Conservation (phyloP, 2,329 filamentous ascomycete genomes). For the Blumeria graminis region DNA sequence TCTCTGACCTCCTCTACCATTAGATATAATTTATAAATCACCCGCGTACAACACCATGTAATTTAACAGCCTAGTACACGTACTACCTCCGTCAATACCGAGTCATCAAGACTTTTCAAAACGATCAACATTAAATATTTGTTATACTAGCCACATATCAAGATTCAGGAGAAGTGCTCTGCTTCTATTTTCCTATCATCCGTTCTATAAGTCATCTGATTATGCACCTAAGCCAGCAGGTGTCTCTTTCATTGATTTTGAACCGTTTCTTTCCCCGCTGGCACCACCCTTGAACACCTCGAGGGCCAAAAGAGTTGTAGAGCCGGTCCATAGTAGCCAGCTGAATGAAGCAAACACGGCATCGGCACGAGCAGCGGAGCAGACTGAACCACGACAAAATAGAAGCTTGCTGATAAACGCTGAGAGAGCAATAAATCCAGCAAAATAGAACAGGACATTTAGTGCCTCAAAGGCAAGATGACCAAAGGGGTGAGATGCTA, state of each 20-base stretch:
- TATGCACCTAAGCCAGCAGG: slow-evolving; percentile 5
- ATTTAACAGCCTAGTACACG: too few species aligned
- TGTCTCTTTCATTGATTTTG: slow-evolving; percentile 12
- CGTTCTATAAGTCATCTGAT: too few species aligned
- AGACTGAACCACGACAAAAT: slow-evolving; percentile 33
- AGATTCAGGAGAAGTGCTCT: too few species aligned
- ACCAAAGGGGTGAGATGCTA: slow-evolving; percentile 24
- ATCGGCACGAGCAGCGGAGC: slow-evolving; percentile 27
- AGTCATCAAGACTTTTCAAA: too few species aligned
- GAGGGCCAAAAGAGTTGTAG: slow-evolving; percentile 22
- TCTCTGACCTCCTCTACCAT: too few species aligned
- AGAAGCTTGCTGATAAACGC: slow-evolving; percentile 29
- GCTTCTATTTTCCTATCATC: too few species aligned
- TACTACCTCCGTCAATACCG: too few species aligned
- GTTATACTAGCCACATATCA: too few species aligned
- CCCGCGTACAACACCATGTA: too few species aligned
- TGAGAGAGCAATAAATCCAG: slow-evolving; percentile 32
- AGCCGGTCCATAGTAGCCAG: slow-evolving; percentile 28
- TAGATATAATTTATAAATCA: too few species aligned
- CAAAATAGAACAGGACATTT: slow-evolving; percentile 33
- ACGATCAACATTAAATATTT: too few species aligned
- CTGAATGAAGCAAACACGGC: slow-evolving; percentile 28
- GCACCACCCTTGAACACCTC: slow-evolving; percentile 23
- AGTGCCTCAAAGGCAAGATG: slow-evolving; percentile 24
- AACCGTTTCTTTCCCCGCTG: slow-evolving; percentile 11